Percentiles rank a stretch among this genome's conserved stretches.
These are phyloP conservation scores for Ceratobasidium sp. DNA, from an alignment of 1,284 basidiomycete species.

Conservation along the genomic window DNA sequence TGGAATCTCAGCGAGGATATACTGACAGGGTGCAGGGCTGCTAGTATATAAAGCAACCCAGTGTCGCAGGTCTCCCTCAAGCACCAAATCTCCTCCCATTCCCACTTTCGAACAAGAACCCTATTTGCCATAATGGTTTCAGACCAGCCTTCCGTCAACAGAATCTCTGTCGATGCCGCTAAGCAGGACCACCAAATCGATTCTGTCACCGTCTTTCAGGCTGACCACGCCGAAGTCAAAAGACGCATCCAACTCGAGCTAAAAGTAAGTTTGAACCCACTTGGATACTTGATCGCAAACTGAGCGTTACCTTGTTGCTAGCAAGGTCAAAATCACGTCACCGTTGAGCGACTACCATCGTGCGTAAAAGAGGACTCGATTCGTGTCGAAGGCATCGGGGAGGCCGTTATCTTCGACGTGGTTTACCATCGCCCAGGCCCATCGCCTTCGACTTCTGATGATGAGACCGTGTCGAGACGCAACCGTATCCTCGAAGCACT, in stretches of 20 bases:
- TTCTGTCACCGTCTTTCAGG: constrained; percentile 20
- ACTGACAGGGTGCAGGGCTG: too few relatives aligned
- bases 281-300: neutral
- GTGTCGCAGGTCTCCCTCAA: too few relatives aligned
- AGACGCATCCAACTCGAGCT: constrained; percentile 7
- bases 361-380: constrained; percentile 50
- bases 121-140: constrained; percentile 1
- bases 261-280: neutral
- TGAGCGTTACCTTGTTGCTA: neutral
- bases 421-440: constrained; percentile 46
- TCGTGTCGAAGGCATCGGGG: constrained; percentile 51
- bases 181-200: constrained; percentile 21
- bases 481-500: constrained; percentile 42
- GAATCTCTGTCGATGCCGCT: neutral
- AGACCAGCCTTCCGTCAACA: constrained; percentile 5
- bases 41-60: too few relatives aligned
- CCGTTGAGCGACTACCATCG: constrained; percentile 49
- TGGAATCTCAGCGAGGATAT: too few relatives aligned
- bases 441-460: neutral
- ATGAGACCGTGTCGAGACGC: constrained; percentile 36
- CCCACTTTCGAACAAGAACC: too few relatives aligned
- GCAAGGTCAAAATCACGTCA: constrained; percentile 51
- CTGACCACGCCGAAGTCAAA: constrained; percentile 18
- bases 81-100: too few relatives aligned
- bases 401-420: constrained; percentile 50